Conservation (phyloP, 805 yeast species). For the Candida suzukii region DNA sequence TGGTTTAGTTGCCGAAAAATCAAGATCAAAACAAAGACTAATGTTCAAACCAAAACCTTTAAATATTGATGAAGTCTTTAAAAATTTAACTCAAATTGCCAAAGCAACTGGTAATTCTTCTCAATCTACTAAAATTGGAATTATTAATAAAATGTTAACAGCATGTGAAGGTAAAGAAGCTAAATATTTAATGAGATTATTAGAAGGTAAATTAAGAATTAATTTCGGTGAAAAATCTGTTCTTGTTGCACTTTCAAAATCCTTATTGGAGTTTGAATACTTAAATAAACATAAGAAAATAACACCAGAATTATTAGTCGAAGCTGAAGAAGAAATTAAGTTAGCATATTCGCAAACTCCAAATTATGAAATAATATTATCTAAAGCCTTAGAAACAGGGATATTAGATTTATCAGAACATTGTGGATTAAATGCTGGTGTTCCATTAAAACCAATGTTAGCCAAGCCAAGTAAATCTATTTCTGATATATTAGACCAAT, state of each 20-base stretch:
- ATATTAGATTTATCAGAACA: slow-evolving; percentile 55
- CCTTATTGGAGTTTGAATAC: slow-evolving; percentile 60
- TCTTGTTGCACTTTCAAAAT: slow-evolving; percentile 75
- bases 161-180: slow-evolving; percentile 86
- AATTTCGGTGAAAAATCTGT: slow-evolving; percentile 94
- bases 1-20: slow-evolving; percentile 80
- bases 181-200: slow-evolving; percentile 78
- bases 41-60: slow-evolving; percentile 90
- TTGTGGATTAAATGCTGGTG: slow-evolving; percentile 79
- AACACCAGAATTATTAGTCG: slow-evolving; percentile 37
- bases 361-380: slow-evolving; percentile 75
- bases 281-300: slow-evolving; percentile 14
- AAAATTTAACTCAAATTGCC: slow-evolving; percentile 71
- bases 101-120: slow-evolving; percentile 71
- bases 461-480: slow-evolving; percentile 96
- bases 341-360: slow-evolving; percentile 89
- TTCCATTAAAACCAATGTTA: slow-evolving; percentile 95
- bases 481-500: slow-evolving; percentile 85
- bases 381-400: slow-evolving; percentile 60
- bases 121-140: slow-evolving; percentile 67
- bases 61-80: slow-evolving; percentile 67
- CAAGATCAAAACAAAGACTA: slow-evolving; percentile 79
- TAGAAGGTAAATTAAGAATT: slow-evolving; percentile 89
- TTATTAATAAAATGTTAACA: slow-evolving; percentile 78
- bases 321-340: slow-evolving; percentile 72